A percentile compares a stretch with the other conserved stretches of the same genome.
Evolutionary conservation across 257 asterid genomes (phyloP).

Genomic region (Rehmannia glutinosa): DNA sequence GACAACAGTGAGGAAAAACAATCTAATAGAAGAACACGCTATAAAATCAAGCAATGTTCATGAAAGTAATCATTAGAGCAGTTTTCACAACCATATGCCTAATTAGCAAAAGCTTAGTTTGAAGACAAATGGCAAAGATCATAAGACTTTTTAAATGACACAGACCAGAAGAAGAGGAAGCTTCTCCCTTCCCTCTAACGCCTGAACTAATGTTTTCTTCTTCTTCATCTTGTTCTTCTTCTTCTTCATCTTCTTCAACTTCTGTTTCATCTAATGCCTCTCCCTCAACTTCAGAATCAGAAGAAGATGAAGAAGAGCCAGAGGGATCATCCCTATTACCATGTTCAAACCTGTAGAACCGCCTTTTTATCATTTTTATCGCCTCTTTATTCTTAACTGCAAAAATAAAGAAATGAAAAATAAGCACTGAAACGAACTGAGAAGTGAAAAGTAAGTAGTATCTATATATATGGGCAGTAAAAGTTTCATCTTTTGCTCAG

Average conservation of each 20-base stretch:
- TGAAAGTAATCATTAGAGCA: too few relatives aligned
- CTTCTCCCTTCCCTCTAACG: conserved; percentile 33
- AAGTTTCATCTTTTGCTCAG: conserved; percentile 5
- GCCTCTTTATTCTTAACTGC: conserved; percentile 37
- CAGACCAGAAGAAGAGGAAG: conserved; percentile 50
- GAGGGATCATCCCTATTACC: conserved; percentile 74
- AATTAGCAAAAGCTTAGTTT: not conserved
- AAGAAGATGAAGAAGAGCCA: conserved; percentile 66
- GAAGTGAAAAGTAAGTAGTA: not conserved
- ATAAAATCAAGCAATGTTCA: not conserved
- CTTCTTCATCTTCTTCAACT: conserved; percentile 40
- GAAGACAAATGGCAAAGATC: not conserved
- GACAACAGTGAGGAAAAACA: not conserved
- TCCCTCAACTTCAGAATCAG: conserved; percentile 60
- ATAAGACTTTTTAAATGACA: not conserved
- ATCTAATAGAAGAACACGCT: not conserved
- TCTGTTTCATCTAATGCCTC: conserved; percentile 49
- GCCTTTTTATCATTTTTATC: conserved; percentile 67
- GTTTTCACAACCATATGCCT: not conserved
- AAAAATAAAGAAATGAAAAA: conserved; percentile 10
- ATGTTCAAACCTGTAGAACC: conserved; percentile 75
- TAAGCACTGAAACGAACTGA: not conserved
- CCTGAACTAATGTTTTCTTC: conserved; percentile 26
- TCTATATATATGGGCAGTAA: not conserved
- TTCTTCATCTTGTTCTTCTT: conserved; percentile 27